Evolutionary conservation across 164 flowering plant genomes (phyloP).

Genomic region (Paratinospora sagittata): DNA sequence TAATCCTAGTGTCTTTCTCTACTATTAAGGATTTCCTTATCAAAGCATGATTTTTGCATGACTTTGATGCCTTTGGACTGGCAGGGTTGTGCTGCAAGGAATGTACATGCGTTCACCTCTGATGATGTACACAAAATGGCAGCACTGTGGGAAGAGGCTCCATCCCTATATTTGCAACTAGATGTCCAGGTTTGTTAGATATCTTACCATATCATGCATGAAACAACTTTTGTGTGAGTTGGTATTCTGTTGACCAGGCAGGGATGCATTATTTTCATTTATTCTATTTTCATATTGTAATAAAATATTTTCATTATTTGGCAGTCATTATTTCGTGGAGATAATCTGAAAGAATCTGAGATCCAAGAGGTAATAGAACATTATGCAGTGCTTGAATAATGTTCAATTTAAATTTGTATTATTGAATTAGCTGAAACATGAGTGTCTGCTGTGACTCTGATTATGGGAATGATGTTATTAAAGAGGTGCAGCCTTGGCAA

Average conservation of each 20-base stretch:
- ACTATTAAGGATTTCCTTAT: not conserved
- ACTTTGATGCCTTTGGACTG: constrained; percentile 10
- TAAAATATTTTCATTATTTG: constrained; percentile 21
- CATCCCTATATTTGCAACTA: constrained; percentile 65
- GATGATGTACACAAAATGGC: constrained; percentile 80
- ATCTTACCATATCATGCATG: not conserved
- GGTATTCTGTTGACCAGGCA: not conserved
- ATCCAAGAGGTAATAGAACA: constrained; percentile 76
- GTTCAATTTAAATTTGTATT: constrained; percentile 7
- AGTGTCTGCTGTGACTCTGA: not conserved
- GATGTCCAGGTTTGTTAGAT: constrained; percentile 59
- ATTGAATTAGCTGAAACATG: not conserved
- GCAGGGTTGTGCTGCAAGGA: constrained; percentile 98
- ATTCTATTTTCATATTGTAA: constrained; percentile 5
- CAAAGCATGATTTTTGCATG: not conserved
- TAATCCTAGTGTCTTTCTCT: not conserved
- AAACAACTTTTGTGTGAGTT: not conserved
- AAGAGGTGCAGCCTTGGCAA: not conserved
- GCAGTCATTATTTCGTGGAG: constrained; percentile 78
- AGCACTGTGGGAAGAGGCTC: constrained; percentile 81
- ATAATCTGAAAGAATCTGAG: constrained; percentile 58
- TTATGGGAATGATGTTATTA: not conserved
- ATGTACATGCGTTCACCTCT: constrained; percentile 75
- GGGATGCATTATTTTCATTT: constrained; percentile 6
- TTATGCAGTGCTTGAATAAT: not conserved